phyloP scores from a whole-genome alignment of 1,139 yeast genomes.

The Yamadazyma friedrichii region DNA sequence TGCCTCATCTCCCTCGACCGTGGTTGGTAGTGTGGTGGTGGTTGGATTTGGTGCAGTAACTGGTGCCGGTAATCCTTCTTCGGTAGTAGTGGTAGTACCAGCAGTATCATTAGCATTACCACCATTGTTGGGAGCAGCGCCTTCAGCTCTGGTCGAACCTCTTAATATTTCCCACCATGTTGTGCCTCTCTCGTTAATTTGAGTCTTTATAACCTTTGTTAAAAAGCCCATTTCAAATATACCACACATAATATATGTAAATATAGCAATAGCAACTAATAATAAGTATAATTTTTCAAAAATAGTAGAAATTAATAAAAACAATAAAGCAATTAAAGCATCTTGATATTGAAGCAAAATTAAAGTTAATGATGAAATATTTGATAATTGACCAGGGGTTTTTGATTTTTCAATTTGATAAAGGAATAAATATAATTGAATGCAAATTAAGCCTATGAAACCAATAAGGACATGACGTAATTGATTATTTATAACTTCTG shows the following conservation, averaged over 20 bases:
- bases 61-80: slow-evolving; percentile 9
- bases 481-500: slow-evolving; percentile 46
- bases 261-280: slow-evolving; percentile 66
- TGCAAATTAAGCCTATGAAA: slow-evolving; percentile 42
- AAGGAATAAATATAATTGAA: slow-evolving; percentile 33
- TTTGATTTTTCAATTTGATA: slow-evolving; percentile 68
- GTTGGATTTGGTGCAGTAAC: slow-evolving; percentile 9
- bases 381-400: slow-evolving; percentile 73
- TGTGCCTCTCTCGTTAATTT: slow-evolving; percentile 67
- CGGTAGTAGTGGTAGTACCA: neutral
- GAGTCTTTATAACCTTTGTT: slow-evolving; percentile 67
- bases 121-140: slow-evolving; percentile 13
- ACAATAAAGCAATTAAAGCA: slow-evolving; percentile 62
- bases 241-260: slow-evolving; percentile 67
- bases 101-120: slow-evolving; percentile 10
- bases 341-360: slow-evolving; percentile 75
- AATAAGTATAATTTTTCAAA: slow-evolving; percentile 60
- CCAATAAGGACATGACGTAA: slow-evolving; percentile 46
- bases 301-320: slow-evolving; percentile 58
- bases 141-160: slow-evolving; percentile 23
- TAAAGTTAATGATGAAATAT: slow-evolving; percentile 33
- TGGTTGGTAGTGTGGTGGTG: slow-evolving; percentile 17
- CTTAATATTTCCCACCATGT: slow-evolving; percentile 66
- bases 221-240: slow-evolving; percentile 78
- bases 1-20: slow-evolving; percentile 44